Conservation (phyloP, 2,329 filamentous ascomycete genomes). For the Xylaria sp. region DNA sequence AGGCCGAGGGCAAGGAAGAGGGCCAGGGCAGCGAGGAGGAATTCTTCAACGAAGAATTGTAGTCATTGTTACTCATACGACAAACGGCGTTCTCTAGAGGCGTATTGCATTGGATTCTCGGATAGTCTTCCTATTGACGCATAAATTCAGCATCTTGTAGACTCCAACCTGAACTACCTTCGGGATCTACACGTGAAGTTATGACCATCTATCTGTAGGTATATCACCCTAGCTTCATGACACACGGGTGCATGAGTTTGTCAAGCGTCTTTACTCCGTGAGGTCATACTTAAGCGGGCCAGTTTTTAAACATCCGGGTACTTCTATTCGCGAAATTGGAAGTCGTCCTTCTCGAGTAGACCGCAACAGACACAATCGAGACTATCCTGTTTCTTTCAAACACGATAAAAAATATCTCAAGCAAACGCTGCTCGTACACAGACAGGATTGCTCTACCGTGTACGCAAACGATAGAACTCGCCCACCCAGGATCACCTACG, state of each 20-base stretch:
- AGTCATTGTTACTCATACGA: constrained; percentile 44
- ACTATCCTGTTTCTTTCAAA: neutral
- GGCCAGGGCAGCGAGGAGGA: constrained; percentile 59
- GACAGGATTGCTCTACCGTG: neutral
- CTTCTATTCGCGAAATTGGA: neutral
- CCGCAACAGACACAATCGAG: neutral
- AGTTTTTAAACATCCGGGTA: neutral
- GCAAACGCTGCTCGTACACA: neutral
- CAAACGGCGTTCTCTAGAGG: constrained; percentile 35
- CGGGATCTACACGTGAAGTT: neutral
- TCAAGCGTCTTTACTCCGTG: neutral
- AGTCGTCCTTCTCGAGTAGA: neutral
- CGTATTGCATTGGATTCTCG: neutral
- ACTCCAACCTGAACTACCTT: neutral
- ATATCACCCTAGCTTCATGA: neutral
- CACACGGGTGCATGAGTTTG: neutral
- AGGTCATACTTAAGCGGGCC: too few relatives aligned
- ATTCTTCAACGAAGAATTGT: constrained; percentile 65
- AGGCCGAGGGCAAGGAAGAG: constrained; percentile 18
- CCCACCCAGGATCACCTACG: neutral
- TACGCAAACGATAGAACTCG: neutral
- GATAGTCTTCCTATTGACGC: neutral
- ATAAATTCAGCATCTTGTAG: neutral
- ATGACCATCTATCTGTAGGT: neutral
- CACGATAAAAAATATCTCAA: neutral